Evolutionary conservation across 2,329 filamentous ascomycete species (phyloP).

Genomic region (Didymella glomerata): DNA sequence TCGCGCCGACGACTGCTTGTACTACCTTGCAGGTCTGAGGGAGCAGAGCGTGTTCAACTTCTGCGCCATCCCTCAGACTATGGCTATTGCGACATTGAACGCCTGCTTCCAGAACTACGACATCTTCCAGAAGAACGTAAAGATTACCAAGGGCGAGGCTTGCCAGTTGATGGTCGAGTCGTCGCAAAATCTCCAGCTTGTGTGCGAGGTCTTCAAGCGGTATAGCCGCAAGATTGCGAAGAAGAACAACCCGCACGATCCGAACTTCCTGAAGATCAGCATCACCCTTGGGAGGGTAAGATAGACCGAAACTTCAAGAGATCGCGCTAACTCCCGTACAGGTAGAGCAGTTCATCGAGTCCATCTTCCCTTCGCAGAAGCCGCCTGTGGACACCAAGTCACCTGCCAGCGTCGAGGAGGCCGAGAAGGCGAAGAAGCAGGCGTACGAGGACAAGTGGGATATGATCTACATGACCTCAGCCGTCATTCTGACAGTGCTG

Average conservation of each 20-base stretch:
- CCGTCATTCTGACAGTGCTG: conserved; percentile 73
- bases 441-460: conserved; percentile 63
- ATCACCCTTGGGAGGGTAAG: conserved; percentile 84
- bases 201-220: conserved; percentile 82
- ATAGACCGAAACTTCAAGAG: not conserved
- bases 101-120: conserved; percentile 89
- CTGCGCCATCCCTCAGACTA: conserved; percentile 92
- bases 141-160: conserved; percentile 95
- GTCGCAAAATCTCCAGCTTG: conserved; percentile 83
- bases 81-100: conserved; percentile 96
- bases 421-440: conserved; percentile 62
- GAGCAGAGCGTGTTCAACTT: conserved; percentile 99
- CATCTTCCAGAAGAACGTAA: conserved; percentile 87
- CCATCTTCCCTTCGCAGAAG: conserved; percentile 86
- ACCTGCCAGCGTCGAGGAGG: conserved; percentile 62
- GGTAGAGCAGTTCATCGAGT: conserved; percentile 96
- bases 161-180: conserved; percentile 92
- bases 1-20: conserved; percentile 92
- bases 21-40: conserved; percentile 92
- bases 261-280: conserved; percentile 91
- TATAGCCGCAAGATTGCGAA: conserved; percentile 84
- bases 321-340: conserved; percentile 49
- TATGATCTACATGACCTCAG: conserved; percentile 68
- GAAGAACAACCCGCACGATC: conserved; percentile 94
- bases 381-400: conserved; percentile 59